Evolutionary conservation across 176 grass and related monocot genomes (phyloP).

Genomic region (Eremochloa ophiuroides): DNA sequence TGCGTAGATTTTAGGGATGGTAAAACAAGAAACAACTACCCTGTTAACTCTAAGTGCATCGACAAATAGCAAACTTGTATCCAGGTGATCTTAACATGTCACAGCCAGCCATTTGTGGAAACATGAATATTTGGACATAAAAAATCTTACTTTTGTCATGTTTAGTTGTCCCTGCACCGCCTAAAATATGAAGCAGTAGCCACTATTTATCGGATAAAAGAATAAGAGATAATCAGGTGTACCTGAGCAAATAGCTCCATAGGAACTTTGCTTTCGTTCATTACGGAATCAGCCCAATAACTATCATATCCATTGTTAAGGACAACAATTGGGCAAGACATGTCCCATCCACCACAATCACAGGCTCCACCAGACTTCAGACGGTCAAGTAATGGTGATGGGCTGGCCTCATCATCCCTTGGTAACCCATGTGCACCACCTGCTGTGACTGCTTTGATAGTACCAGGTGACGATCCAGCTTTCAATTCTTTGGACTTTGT

Average conservation of each 20-base stretch:
- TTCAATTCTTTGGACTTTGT: conserved; percentile 49
- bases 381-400: conserved; percentile 78
- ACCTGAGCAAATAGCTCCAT: conserved; percentile 75
- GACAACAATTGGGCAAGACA: conserved; percentile 89
- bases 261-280: conserved; percentile 53
- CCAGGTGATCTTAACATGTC: not conserved
- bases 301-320: conserved; percentile 61
- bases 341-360: conserved; percentile 96
- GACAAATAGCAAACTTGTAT: not conserved
- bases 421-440: conserved; percentile 76
- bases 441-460: conserved; percentile 58
- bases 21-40: not conserved
- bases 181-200: not conserved
- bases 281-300: conserved; percentile 42
- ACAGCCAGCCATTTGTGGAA: not conserved
- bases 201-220: not conserved
- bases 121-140: not conserved
- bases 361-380: conserved; percentile 82
- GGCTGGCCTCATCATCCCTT: conserved; percentile 54
- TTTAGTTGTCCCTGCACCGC: not conserved
- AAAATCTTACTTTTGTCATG: not conserved
- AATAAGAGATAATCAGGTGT: conserved; percentile 17
- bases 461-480: conserved; percentile 22
- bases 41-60: not conserved
- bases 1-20: not conserved